Base-by-base conservation (phyloP, 176 grass and related monocot genomes). In the Rhynchospora pubera region DNA sequence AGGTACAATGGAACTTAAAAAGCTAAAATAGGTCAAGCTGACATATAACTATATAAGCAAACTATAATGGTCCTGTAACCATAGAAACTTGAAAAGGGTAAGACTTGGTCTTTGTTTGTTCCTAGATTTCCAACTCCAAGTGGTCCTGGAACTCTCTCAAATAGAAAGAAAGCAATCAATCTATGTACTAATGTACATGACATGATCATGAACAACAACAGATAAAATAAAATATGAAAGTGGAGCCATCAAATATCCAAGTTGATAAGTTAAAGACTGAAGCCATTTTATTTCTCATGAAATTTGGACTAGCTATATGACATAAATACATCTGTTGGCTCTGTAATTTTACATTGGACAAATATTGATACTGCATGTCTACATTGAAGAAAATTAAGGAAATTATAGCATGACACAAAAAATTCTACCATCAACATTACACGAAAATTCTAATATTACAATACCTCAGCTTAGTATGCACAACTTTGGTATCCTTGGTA, bases 381-480 rank as follows among this genome's bases (percentile, higher is more conserved):
- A 55, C 69, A 73, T 73, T 51, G 69, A 14, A 2, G 63, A 39
- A 65, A 65, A 65, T 3, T 9, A 65, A 65, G 28, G 63, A 39
- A 39, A 65, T 65, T 65, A 65, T 65, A 34, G 6, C 63, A 65
- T 65, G 28, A 39, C 5, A 65, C 5, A 65, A 13, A 26, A 73
- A 53, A 53, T 75, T 53, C 22, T 9, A 53, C 22, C 71, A 75
- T 75, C 46, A 72, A 75, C 34, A 39, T 39, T 39, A 39, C 46
- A 53, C 5, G 46, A 74, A 52, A 53, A 52, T 53, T 75, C 21
- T 53, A 30, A 22, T 59, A 81, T 81, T 14, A 65, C 39, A 81
- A 65, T 62, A 79, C 77, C 74, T 79, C 57, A 79, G 12, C 10
- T 26, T 39, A 75, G 15, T 75, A 53, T 75, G 71, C 47, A 75